Conservation (phyloP, 1,284 basidiomycete species). For the Pseudozyma sp. region DNA sequence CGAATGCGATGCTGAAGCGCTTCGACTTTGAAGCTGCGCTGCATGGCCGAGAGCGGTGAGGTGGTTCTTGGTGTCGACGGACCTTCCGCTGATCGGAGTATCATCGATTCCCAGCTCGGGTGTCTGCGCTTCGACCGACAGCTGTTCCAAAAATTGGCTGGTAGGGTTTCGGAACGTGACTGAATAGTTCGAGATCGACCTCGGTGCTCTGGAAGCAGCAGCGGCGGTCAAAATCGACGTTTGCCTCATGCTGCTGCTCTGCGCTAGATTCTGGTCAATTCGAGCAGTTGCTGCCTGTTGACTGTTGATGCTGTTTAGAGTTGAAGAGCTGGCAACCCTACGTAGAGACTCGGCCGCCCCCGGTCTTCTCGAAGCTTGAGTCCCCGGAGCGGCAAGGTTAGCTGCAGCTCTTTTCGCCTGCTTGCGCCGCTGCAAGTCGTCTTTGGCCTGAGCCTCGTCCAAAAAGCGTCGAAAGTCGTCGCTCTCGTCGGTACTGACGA, state of each 20-base stretch:
- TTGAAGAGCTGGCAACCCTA: constrained; percentile 35
- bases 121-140: constrained; percentile 31
- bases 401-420: neutral
- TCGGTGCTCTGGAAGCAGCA: constrained; percentile 8
- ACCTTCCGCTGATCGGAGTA: constrained; percentile 20
- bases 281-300: constrained; percentile 3
- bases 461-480: constrained; percentile 38
- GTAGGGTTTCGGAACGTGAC: constrained; percentile 44
- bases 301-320: constrained; percentile 22
- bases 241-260: neutral
- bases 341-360: constrained; percentile 38
- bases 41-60: constrained; percentile 46
- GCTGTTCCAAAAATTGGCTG: constrained; percentile 36
- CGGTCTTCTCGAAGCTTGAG: neutral
- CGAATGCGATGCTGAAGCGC: constrained; percentile 6
- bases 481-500: constrained; percentile 30
- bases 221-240: constrained; percentile 14
- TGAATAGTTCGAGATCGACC: constrained; percentile 34
- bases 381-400: neutral
- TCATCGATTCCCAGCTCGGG: constrained; percentile 36
- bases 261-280: constrained; percentile 1
- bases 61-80: constrained; percentile 33
- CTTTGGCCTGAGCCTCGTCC: constrained; percentile 27
- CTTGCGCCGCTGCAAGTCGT: constrained; percentile 12
- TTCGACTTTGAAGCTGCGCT: constrained; percentile 29